Conservation (phyloP, 2,329 filamentous ascomycete genomes). For the Fusarium nanum region DNA sequence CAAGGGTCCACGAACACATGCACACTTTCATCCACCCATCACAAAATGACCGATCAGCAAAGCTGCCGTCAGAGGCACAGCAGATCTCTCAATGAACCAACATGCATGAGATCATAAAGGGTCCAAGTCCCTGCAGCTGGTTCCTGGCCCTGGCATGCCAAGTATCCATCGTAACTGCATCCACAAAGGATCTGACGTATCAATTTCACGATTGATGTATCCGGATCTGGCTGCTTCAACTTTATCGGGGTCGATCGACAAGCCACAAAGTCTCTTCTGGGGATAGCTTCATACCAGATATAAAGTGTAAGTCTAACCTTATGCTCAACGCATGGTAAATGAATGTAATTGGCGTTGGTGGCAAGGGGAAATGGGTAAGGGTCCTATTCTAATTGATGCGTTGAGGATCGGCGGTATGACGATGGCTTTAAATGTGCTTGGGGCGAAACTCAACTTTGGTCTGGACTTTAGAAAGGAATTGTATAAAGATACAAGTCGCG, state of each 20-base stretch:
- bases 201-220: not conserved
- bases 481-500: not conserved
- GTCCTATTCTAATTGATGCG: not conserved
- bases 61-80: not conserved
- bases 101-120: not conserved
- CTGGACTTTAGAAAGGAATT: not conserved
- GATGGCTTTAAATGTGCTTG: not conserved
- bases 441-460: not conserved
- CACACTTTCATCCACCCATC: not conserved
- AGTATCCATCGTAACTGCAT: not conserved
- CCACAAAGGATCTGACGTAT: not conserved
- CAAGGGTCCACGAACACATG: too few species aligned
- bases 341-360: not conserved
- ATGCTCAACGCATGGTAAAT: not conserved
- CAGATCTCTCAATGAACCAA: not conserved
- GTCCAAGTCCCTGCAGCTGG: not conserved
- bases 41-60: not conserved
- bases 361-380: not conserved
- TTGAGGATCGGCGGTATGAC: not conserved
- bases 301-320: not conserved
- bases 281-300: conserved; percentile 16
- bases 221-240: not conserved
- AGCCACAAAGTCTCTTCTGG: not conserved
- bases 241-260: conserved; percentile 6
- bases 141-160: not conserved